Percentiles rank a stretch among this genome's conserved stretches.
Evolutionary conservation across 257 asterid species (phyloP).

Genomic region (Rubia yunnanensis): DNA sequence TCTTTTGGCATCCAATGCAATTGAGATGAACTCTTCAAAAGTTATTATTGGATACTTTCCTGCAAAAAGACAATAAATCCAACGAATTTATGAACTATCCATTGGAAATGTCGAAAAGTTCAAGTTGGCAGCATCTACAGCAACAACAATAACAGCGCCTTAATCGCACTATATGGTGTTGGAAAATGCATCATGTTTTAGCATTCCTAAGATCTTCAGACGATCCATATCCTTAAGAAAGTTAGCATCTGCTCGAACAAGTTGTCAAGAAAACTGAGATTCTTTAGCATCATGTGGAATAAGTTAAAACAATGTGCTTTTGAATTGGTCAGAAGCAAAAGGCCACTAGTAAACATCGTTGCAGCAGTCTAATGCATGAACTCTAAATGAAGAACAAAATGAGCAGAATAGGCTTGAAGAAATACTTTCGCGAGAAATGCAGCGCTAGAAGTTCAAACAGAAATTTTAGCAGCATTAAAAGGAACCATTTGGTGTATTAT

Average conservation of each 20-base stretch:
- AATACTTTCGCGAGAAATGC: neutral
- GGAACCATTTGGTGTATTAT: conserved; percentile 14
- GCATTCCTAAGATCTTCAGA: neutral
- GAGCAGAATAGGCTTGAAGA: too few relatives aligned
- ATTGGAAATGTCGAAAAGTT: neutral
- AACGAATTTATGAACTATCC: neutral
- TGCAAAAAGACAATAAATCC: conserved; percentile 25
- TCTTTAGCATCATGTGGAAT: neutral
- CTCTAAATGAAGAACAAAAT: too few relatives aligned
- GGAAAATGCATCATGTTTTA: neutral
- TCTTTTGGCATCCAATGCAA: conserved; percentile 82
- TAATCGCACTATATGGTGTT: neutral
- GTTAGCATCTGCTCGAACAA: neutral
- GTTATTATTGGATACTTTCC: conserved; percentile 78
- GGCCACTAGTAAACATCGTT: neutral
- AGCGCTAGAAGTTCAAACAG: neutral
- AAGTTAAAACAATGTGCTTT: neutral
- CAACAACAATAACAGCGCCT: neutral
- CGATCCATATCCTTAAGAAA: too few relatives aligned
- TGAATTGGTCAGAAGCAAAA: neutral
- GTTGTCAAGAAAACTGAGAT: neutral
- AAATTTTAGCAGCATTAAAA: neutral
- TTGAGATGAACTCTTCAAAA: conserved; percentile 73
- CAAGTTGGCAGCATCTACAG: neutral
- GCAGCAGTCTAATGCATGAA: neutral